Percentiles rank a stretch among this genome's conserved stretches.
Evolutionary conservation across 164 flowering plant genomes (phyloP).

Genomic region (Umbellularia californica): DNA sequence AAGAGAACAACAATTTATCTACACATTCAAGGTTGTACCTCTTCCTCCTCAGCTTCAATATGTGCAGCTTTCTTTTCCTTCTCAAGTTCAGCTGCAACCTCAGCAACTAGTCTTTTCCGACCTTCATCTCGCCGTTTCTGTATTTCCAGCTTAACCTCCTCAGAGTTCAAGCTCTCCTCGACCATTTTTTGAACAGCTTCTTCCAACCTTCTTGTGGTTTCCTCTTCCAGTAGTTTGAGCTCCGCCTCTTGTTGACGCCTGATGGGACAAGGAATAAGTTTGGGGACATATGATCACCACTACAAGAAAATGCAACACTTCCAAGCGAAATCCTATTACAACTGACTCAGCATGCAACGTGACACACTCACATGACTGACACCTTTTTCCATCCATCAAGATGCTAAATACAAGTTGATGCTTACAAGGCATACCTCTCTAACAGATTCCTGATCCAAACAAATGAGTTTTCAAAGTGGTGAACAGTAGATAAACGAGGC

Average conservation of each 20-base stretch:
- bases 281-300: slow-evolving; percentile 20
- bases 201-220: slow-evolving; percentile 85
- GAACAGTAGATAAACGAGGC: slow-evolving; percentile 90
- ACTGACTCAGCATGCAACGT: slow-evolving; percentile 17
- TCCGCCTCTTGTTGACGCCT: slow-evolving; percentile 97
- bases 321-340: slow-evolving; percentile 21
- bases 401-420: slow-evolving; percentile 61
- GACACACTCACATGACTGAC: slow-evolving; percentile 34
- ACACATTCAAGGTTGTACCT: slow-evolving; percentile 32
- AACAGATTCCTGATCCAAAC: slow-evolving; percentile 89
- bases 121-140: slow-evolving; percentile 75
- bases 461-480: slow-evolving; percentile 80
- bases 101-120: slow-evolving; percentile 59
- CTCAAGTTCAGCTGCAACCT: slow-evolving; percentile 83
- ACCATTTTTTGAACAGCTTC: slow-evolving; percentile 74
- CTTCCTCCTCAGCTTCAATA: slow-evolving; percentile 62
- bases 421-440: slow-evolving; percentile 90
- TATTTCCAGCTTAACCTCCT: slow-evolving; percentile 64
- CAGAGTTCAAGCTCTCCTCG: slow-evolving; percentile 75
- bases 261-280: slow-evolving; percentile 31
- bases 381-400: slow-evolving; percentile 48
- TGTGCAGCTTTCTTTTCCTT: slow-evolving; percentile 78
- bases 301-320: slow-evolving; percentile 13
- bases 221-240: slow-evolving; percentile 87
- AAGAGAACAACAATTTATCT: too few species aligned